These are phyloP conservation scores for Stevia rebaudiana DNA, from an alignment of 140 eudicot genomes.

Conservation along the genomic window DNA sequence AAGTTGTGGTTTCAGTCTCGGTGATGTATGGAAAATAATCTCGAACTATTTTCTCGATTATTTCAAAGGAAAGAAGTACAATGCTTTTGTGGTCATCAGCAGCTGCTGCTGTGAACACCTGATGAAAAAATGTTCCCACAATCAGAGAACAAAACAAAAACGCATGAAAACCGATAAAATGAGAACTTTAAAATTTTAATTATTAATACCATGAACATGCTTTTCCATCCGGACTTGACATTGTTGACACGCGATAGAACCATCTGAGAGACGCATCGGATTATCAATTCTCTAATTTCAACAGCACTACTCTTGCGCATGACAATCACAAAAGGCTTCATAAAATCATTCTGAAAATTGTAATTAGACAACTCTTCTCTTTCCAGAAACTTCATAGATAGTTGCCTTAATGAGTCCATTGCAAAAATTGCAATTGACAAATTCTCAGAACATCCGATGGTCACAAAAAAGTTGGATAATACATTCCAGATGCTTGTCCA, in stretches of 20 bases:
- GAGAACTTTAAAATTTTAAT: not conserved
- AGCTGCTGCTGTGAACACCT: conserved; percentile 98
- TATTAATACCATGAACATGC: conserved; percentile 91
- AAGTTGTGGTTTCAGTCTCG: conserved; percentile 92
- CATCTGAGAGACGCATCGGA: conserved; percentile 97
- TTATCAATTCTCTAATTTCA: conserved; percentile 91
- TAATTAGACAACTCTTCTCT: conserved; percentile 95
- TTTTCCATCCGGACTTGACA: conserved; percentile 98
- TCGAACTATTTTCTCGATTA: conserved; percentile 86
- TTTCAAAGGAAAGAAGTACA: conserved; percentile 83
- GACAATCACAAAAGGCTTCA: conserved; percentile 96
- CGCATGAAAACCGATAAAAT: not conserved
- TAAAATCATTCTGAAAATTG: conserved; percentile 94
- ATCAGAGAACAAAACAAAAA: not conserved
- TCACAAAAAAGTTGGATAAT: conserved; percentile 77
- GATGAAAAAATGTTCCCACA: conserved; percentile 11
- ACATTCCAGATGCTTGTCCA: conserved; percentile 97
- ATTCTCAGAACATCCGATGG: conserved; percentile 88
- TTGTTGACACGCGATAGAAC: conserved; percentile 86
- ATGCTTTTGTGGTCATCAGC: conserved; percentile 93
- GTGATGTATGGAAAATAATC: conserved; percentile 94
- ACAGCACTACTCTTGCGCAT: conserved; percentile 97
- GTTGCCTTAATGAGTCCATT: conserved; percentile 92
- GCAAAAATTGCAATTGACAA: conserved; percentile 96
- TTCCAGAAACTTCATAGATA: conserved; percentile 97